These are phyloP conservation scores for Zymoseptoria crescenta DNA, from an alignment of 2,329 filamentous ascomycete genomes.

Conservation along the genomic window DNA sequence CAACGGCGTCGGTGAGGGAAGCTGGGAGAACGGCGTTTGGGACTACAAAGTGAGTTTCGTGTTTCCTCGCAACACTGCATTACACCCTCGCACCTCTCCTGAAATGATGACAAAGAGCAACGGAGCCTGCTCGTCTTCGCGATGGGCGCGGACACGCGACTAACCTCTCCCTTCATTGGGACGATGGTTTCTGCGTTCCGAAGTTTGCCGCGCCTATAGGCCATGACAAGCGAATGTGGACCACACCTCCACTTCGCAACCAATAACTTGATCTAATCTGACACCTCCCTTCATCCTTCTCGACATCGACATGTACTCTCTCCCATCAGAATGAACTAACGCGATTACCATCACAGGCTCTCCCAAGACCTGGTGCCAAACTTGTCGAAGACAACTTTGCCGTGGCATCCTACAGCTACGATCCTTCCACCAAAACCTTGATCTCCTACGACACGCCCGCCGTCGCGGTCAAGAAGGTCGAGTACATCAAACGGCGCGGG, in stretches of 20 bases:
- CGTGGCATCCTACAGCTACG: constrained; percentile 71
- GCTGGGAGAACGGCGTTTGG: constrained; percentile 77
- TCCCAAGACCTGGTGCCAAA: constrained; percentile 58
- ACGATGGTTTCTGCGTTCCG: constrained; percentile 10
- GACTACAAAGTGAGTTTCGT: constrained; percentile 61
- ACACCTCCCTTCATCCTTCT: constrained; percentile 7
- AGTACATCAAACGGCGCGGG: constrained; percentile 57
- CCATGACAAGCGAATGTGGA: neutral
- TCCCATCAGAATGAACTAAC: neutral
- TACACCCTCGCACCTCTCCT: constrained; percentile 45
- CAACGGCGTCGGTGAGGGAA: constrained; percentile 66
- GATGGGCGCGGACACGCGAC: constrained; percentile 2
- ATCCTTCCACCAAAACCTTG: constrained; percentile 54
- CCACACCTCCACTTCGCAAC: constrained; percentile 3
- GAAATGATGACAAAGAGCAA: constrained; percentile 38
- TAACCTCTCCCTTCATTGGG: constrained; percentile 1
- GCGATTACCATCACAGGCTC: constrained; percentile 33
- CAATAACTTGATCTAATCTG: constrained; percentile 35
- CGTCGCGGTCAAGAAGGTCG: constrained; percentile 61
- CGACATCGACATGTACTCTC: neutral
- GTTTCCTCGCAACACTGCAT: neutral
- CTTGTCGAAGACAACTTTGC: constrained; percentile 57
- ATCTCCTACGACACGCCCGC: constrained; percentile 67
- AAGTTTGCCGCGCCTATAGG: neutral
- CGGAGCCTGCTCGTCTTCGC: constrained; percentile 3